A percentile compares a stretch with the other conserved stretches of the same genome.
Evolutionary conservation across 495 filamentous ascomycete genomes (phyloP).

Genomic region (Stereocaulon alpinum): DNA sequence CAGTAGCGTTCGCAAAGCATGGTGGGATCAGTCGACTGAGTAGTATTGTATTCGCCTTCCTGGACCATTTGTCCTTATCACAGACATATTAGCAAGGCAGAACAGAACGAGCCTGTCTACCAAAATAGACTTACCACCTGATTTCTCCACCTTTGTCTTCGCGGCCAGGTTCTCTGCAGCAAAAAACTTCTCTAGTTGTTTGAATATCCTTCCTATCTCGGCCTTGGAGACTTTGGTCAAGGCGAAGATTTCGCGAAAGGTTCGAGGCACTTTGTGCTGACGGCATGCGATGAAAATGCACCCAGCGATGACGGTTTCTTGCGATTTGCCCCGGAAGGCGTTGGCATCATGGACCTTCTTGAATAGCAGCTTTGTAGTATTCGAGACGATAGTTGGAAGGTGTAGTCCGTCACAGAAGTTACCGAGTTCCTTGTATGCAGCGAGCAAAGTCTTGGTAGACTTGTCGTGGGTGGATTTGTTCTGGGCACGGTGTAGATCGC

Average conservation of each 20-base stretch:
- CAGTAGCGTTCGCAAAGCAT: constrained; percentile 86
- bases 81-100: constrained; percentile 4
- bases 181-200: constrained; percentile 80
- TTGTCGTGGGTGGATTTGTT: constrained; percentile 81
- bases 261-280: constrained; percentile 73
- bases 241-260: constrained; percentile 84
- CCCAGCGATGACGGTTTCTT: constrained; percentile 85
- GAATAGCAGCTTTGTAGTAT: constrained; percentile 86
- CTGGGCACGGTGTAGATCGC: constrained; percentile 79
- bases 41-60: constrained; percentile 57
- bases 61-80: constrained; percentile 29
- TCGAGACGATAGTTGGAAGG: constrained; percentile 66
- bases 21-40: constrained; percentile 67
- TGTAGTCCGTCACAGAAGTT: constrained; percentile 76
- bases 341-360: constrained; percentile 87
- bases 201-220: constrained; percentile 94
- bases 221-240: constrained; percentile 92
- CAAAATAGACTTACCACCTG: constrained; percentile 34
- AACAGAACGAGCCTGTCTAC: not conserved
- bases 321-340: constrained; percentile 88
- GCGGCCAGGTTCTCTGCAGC: constrained; percentile 46
- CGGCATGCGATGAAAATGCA: constrained; percentile 97
- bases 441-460: constrained; percentile 63
- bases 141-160: constrained; percentile 37
- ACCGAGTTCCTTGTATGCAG: constrained; percentile 83